Conservation (phyloP, 257 asterid genomes). For the Striga asiatica region DNA sequence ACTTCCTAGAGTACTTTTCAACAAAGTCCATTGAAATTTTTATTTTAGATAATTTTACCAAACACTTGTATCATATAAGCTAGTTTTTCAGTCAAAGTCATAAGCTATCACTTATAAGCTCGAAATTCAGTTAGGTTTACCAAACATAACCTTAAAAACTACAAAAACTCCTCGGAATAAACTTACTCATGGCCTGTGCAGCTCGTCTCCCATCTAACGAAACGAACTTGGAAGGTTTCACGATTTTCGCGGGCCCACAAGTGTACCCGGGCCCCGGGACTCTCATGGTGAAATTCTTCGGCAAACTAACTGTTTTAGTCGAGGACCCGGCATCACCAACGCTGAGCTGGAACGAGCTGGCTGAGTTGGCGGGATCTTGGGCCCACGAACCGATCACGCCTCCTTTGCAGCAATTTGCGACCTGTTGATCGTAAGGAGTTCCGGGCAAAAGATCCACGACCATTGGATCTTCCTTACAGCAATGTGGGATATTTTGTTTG, state of each 20-base stretch:
- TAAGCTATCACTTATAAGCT: too few relatives aligned
- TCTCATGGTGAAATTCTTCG: slow-evolving; percentile 61
- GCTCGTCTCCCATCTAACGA: slow-evolving; percentile 56
- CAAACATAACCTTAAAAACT: too few relatives aligned
- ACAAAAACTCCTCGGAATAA: too few relatives aligned
- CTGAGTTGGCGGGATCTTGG: slow-evolving; percentile 59
- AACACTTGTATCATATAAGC: too few relatives aligned
- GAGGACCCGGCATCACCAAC: slow-evolving; percentile 74
- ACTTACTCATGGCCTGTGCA: slow-evolving; percentile 90
- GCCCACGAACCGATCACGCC: slow-evolving; percentile 72
- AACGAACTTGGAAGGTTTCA: slow-evolving; percentile 49
- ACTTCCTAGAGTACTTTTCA: too few relatives aligned
- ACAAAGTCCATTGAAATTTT: too few relatives aligned
- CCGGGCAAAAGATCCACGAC: slow-evolving; percentile 72
- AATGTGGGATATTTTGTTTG: slow-evolving; percentile 61
- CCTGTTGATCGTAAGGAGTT: slow-evolving; percentile 76
- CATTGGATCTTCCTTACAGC: slow-evolving; percentile 68
- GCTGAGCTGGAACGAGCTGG: slow-evolving; percentile 61
- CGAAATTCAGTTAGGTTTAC: too few relatives aligned
- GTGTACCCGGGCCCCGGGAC: slow-evolving; percentile 88
- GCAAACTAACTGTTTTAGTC: slow-evolving; percentile 67
- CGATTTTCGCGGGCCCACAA: slow-evolving; percentile 73
- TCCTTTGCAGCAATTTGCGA: slow-evolving; percentile 84
- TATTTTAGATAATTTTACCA: too few relatives aligned
- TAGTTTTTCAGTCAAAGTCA: too few relatives aligned